Base-by-base conservation (phyloP, 441 rosid genomes). In the Sinapis alba region DNA sequence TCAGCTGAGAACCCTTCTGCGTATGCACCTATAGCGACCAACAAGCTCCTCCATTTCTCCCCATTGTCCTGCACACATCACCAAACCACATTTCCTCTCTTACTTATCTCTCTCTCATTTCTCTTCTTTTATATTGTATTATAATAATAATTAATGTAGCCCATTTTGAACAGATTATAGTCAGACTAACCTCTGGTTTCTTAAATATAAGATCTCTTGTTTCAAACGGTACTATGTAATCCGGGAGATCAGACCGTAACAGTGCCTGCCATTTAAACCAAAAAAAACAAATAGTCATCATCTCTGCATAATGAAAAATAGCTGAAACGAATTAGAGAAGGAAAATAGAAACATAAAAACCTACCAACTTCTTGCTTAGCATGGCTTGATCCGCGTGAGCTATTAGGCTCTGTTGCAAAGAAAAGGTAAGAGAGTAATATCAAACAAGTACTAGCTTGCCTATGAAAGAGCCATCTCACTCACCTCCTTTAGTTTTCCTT, bases 1-100 rank as follows among this genome's bases (percentile, higher is more conserved):
- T 93, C 97, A 12, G 94, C 91, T 10, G 97, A 91, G 68, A 85
- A 93, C 36, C 99, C 99, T 82, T 95, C 95, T 2, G 98, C 98
- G 68, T 89, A 91, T 16, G 92, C 92, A 2, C 54, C 54, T 47
- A 96, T 84, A 10, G 99, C 99, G 0, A 69, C 82, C 76, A 96
- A 69, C 28, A 96, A 89, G 80, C 87, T 85, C 9, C 80, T 82
- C 78, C 90, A 88, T 74, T 90, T 95, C 85, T 90, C 95, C 57
- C 97, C 98, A 26, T 90, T 78, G 74, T 96, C 97, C 97, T 93
- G 91, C 57, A 80, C 23, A 69, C 78, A 30, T 51, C 57, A 19
- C 56, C 56, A 50, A 15, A 73, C 65, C 53, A 38, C n/a, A 66
- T 59, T 19, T 27, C 63, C 26, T 45, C 41, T 21, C 59, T 72